phyloP scores from a whole-genome alignment of 257 asterid genomes.

The Nicotiana noctiflora region DNA sequence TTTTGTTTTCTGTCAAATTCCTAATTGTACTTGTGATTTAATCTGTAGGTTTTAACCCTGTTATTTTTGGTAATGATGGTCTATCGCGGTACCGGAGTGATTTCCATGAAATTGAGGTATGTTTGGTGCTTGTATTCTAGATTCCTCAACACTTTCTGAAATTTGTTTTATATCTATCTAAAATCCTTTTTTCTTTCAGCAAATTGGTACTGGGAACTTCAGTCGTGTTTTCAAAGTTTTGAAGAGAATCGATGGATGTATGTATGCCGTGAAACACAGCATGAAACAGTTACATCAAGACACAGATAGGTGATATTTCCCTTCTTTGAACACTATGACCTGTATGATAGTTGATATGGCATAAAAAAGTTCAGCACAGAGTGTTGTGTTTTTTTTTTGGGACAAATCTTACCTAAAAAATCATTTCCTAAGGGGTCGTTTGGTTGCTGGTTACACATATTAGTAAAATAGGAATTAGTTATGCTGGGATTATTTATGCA shows the following conservation, averaged over 20 bases:
- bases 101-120: constrained; percentile 83
- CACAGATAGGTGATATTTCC: constrained; percentile 52
- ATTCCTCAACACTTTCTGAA: not conserved
- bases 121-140: not conserved
- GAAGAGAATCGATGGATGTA: constrained; percentile 88
- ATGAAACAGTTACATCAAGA: constrained; percentile 60
- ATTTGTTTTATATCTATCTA: not conserved
- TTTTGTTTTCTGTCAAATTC: not conserved
- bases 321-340: constrained; percentile 5
- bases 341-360: not conserved
- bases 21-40: not conserved
- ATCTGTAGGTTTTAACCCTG: constrained; percentile 51
- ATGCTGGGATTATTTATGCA: too few relatives aligned
- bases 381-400: not conserved
- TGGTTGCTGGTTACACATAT: too few relatives aligned
- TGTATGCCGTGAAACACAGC: constrained; percentile 86
- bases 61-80: constrained; percentile 55
- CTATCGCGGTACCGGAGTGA: constrained; percentile 79
- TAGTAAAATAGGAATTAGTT: too few relatives aligned
- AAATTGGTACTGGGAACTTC: constrained; percentile 89
- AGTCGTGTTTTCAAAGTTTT: constrained; percentile 75
- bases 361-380: not conserved
- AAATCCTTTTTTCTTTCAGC: constrained; percentile 29
- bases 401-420: not conserved
- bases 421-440: not conserved